phyloP scores from a whole-genome alignment of 192 early-diverging fungal species.

The Mortierella hygrophila region DNA sequence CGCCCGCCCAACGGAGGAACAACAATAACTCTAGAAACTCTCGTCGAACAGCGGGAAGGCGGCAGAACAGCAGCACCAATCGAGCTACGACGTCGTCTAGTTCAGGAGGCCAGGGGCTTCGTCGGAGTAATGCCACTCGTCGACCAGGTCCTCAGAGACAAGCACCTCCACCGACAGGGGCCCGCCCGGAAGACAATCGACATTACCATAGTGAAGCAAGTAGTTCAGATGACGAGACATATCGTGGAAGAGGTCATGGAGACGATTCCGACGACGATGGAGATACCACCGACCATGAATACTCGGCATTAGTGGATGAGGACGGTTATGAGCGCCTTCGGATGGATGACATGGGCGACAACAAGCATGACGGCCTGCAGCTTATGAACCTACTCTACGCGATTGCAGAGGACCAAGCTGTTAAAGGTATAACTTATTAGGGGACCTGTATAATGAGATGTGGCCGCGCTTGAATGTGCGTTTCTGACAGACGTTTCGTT shows the following conservation, averaged over 20 bases:
- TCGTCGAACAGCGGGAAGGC: background rate
- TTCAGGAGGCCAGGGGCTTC: slow-evolving; percentile 8
- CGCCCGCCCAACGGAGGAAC: slow-evolving; percentile 34
- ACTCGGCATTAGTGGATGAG: slow-evolving; percentile 41
- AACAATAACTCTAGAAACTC: slow-evolving; percentile 9
- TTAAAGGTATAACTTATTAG: slow-evolving; percentile 73
- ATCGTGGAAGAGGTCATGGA: background rate
- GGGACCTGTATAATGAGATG: background rate
- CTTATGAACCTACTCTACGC: slow-evolving; percentile 83
- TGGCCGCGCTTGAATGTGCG: background rate
- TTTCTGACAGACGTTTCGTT: background rate
- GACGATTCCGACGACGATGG: slow-evolving; percentile 35
- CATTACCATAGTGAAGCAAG: slow-evolving; percentile 29
- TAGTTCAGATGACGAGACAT: slow-evolving; percentile 31
- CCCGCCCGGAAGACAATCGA: slow-evolving; percentile 18
- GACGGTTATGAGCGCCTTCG: slow-evolving; percentile 62
- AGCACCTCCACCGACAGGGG: slow-evolving; percentile 37
- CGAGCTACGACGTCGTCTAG: background rate
- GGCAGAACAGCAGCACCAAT: background rate
- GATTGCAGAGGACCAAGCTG: slow-evolving; percentile 89
- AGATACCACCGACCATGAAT: slow-evolving; percentile 31
- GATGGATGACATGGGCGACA: slow-evolving; percentile 56
- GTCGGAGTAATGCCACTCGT: slow-evolving; percentile 51
- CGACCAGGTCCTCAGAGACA: slow-evolving; percentile 40
- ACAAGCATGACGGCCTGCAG: slow-evolving; percentile 72